These are phyloP conservation scores for Takakia lepidozioides DNA, from an alignment of 225 moss, liverwort and hornwort genomes.

Conservation along the genomic window DNA sequence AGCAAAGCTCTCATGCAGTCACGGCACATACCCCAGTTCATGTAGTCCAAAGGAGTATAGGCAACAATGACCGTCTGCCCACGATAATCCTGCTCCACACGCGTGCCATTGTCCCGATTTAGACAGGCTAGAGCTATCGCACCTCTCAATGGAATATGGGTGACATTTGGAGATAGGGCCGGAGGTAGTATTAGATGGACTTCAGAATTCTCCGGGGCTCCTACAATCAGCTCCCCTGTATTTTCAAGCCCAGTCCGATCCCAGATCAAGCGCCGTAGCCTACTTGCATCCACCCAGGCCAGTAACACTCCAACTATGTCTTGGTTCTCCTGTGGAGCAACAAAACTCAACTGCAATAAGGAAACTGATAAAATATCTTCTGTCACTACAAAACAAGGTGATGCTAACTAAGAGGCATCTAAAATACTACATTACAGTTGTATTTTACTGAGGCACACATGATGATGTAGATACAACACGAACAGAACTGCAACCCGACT, in stretches of 20 bases:
- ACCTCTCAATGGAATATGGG: conserved; percentile 29
- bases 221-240: conserved; percentile 54
- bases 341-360: no score
- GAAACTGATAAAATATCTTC: no score
- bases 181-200: conserved; percentile 61
- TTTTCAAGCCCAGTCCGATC: conserved; percentile 58
- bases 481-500: no score
- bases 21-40: conserved; percentile 37
- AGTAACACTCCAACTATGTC: conserved; percentile 38
- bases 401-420: no score
- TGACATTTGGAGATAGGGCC: conserved; percentile 23
- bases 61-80: conserved; percentile 48
- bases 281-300: conserved; percentile 52
- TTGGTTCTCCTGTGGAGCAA: conserved; percentile 22
- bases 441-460: no score
- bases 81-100: conserved; percentile 51
- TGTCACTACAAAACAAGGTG: no score
- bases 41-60: conserved; percentile 40
- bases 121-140: conserved; percentile 47
- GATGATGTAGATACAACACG: no score
- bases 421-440: no score
- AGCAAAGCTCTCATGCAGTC: no score
- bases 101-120: conserved; percentile 32
- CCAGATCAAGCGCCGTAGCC: conserved; percentile 39
- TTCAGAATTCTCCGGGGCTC: conserved; percentile 32